Conservation (phyloP, 2,329 filamentous ascomycete genomes). For the Penicillium paneum region DNA sequence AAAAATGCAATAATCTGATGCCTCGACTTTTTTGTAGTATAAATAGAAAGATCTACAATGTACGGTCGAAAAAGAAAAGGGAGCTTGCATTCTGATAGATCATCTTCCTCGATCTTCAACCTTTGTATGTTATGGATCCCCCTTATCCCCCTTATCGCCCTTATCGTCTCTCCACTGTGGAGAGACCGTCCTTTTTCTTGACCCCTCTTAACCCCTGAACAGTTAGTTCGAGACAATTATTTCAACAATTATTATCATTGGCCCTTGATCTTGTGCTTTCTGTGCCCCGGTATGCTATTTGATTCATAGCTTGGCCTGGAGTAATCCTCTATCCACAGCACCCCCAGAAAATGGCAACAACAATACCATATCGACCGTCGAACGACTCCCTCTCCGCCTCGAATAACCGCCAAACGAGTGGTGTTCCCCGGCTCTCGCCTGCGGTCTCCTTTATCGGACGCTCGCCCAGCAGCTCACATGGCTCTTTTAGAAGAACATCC, state of each 20-base stretch:
- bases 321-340: slow-evolving; percentile 13
- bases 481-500: slow-evolving; percentile 39
- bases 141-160: background rate
- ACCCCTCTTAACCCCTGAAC: slow-evolving; percentile 23
- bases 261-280: slow-evolving; percentile 1
- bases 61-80: background rate
- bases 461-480: slow-evolving; percentile 48
- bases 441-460: slow-evolving; percentile 55
- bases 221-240: background rate
- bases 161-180: slow-evolving; percentile 29
- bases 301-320: slow-evolving; percentile 15
- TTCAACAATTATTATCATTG: slow-evolving; percentile 1
- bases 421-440: slow-evolving; percentile 57
- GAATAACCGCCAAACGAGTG: slow-evolving; percentile 46
- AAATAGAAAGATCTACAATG: background rate
- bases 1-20: background rate
- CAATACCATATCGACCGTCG: slow-evolving; percentile 40
- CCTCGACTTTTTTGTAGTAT: background rate
- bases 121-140: background rate
- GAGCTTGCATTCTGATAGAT: background rate
- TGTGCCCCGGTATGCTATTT: slow-evolving; percentile 16
- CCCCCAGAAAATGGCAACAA: slow-evolving; percentile 33
- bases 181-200: slow-evolving; percentile 27
- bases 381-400: slow-evolving; percentile 53
- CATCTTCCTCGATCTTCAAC: background rate